Evolutionary conservation across 2,329 filamentous ascomycete species (phyloP).

Genomic region (Lachnellula cervina): DNA sequence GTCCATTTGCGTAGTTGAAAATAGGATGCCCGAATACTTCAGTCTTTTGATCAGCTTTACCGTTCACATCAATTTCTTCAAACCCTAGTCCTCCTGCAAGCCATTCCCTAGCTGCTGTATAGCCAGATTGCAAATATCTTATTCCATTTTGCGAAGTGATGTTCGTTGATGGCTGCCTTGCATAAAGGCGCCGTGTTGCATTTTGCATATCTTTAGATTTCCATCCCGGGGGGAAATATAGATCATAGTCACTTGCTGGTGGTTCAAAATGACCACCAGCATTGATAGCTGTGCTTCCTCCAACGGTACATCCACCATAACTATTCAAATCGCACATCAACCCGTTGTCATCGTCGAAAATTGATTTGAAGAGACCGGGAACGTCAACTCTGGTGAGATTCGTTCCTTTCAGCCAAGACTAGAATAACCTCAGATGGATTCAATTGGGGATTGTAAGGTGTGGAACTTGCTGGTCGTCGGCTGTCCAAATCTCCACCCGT

Average conservation of each 20-base stretch:
- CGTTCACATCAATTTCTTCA: slow-evolving; percentile 43
- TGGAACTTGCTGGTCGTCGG: slow-evolving; percentile 30
- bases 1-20: slow-evolving; percentile 45
- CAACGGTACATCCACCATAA: slow-evolving; percentile 34
- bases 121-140: slow-evolving; percentile 45
- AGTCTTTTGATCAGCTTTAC: slow-evolving; percentile 40
- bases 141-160: slow-evolving; percentile 41
- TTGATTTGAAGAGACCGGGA: slow-evolving; percentile 44
- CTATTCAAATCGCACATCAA: slow-evolving; percentile 34
- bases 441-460: no score
- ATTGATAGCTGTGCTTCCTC: slow-evolving; percentile 50
- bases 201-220: slow-evolving; percentile 43
- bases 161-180: slow-evolving; percentile 40
- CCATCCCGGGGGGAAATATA: slow-evolving; percentile 46
- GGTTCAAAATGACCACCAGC: slow-evolving; percentile 50
- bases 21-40: slow-evolving; percentile 45
- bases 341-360: slow-evolving; percentile 38
- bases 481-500: slow-evolving; percentile 40
- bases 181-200: slow-evolving; percentile 41
- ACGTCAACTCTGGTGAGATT: slow-evolving; percentile 47
- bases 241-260: slow-evolving; percentile 48
- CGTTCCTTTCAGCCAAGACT: slow-evolving; percentile 45
- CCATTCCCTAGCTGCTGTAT: slow-evolving; percentile 33
- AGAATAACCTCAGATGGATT: slow-evolving; percentile 13
- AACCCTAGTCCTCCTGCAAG: slow-evolving; percentile 45